Conservation (phyloP, 1,284 basidiomycete species). For the Cryptococcus floricola region DNA sequence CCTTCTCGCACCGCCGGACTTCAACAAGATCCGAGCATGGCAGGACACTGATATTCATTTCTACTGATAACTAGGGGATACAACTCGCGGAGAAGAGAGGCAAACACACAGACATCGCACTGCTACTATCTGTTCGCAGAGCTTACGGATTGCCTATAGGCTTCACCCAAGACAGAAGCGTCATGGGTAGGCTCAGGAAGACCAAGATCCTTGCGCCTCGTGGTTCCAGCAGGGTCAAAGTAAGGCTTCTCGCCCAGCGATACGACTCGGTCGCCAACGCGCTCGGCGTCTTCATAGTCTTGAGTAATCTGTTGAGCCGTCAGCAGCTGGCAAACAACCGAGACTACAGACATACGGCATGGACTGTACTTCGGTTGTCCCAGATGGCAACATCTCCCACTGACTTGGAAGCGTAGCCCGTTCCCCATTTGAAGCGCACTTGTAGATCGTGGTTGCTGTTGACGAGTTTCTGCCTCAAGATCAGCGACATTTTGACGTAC, state of each 20-base stretch:
- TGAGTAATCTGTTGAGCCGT: constrained; percentile 37
- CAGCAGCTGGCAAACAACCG: not conserved
- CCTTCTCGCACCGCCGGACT: no score
- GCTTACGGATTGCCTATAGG: not conserved
- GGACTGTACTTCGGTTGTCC: constrained; percentile 55
- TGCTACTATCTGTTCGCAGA: no score
- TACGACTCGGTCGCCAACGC: constrained; percentile 60
- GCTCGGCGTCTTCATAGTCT: constrained; percentile 53
- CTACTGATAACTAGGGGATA: no score
- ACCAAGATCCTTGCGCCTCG: constrained; percentile 1
- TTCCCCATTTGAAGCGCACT: constrained; percentile 52
- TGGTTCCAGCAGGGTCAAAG: constrained; percentile 53
- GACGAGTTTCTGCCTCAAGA: constrained; percentile 34
- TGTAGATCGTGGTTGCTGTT: constrained; percentile 59
- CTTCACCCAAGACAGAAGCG: not conserved
- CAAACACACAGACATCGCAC: no score
- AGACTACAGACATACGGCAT: constrained; percentile 47
- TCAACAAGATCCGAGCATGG: no score
- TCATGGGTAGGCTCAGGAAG: not conserved
- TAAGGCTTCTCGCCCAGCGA: constrained; percentile 62
- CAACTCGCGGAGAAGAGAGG: no score
- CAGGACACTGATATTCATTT: no score
- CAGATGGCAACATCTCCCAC: constrained; percentile 48
- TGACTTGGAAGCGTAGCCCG: constrained; percentile 28
- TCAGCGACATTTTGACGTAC: constrained; percentile 14